Evolutionary conservation across 768 basidiomycete species (phyloP).

Genomic region (Boletellus sp.): DNA sequence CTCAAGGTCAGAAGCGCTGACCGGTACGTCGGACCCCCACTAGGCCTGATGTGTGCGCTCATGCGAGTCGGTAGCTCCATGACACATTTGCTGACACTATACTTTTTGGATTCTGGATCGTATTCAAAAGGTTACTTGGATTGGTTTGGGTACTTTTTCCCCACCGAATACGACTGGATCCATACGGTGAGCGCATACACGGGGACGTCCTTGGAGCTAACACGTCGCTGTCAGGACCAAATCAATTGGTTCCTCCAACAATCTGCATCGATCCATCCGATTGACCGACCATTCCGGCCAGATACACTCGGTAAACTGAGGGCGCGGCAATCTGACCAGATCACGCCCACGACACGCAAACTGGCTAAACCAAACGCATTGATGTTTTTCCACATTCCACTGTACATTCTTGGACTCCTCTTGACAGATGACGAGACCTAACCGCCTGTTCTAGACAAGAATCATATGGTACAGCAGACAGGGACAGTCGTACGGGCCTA

Average conservation of each 20-base stretch:
- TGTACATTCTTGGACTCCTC: constrained; percentile 45
- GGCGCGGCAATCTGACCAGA: constrained; percentile 59
- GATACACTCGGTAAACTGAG: constrained; percentile 69
- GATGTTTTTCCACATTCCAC: constrained; percentile 97
- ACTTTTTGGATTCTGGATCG: constrained; percentile 86
- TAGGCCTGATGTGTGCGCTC: background rate
- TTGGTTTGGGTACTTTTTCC: constrained; percentile 55
- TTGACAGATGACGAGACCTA: background rate
- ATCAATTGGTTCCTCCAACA: constrained; percentile 89
- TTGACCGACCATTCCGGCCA: constrained; percentile 80
- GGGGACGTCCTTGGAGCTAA: background rate
- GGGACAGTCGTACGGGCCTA: constrained; percentile 53
- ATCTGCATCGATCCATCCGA: constrained; percentile 68
- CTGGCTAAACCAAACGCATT: constrained; percentile 93
- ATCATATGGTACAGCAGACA: constrained; percentile 68
- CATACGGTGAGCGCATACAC: constrained; percentile 46
- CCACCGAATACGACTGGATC: constrained; percentile 84
- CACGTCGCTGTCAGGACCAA: constrained; percentile 45
- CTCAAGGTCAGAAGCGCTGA: constrained; percentile 83
- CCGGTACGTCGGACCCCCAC: constrained; percentile 50
- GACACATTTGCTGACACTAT: constrained; percentile 85
- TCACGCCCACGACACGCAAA: constrained; percentile 48
- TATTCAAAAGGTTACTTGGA: constrained; percentile 61
- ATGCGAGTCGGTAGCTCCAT: constrained; percentile 55
- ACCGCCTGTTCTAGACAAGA: constrained; percentile 51